Evolutionary conservation across 1,139 yeast genomes (phyloP).

Genomic region (Candida sanyaensis): DNA sequence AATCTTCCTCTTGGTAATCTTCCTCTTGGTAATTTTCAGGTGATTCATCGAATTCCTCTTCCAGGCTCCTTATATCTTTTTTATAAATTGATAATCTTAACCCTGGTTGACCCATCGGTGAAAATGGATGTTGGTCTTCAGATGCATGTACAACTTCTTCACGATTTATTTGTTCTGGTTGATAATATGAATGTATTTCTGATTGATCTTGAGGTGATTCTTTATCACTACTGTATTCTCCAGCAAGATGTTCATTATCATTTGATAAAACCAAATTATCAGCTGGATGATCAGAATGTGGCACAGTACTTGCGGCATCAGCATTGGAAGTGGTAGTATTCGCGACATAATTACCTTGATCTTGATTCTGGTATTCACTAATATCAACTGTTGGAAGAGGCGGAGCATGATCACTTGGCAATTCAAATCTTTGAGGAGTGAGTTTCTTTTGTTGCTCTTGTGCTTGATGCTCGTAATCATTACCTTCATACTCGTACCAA

Average conservation of each 20-base stretch:
- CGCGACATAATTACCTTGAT: not conserved
- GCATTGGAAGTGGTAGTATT: not conserved
- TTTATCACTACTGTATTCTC: conserved; percentile 15
- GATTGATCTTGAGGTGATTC: conserved; percentile 13
- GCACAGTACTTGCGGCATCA: not conserved
- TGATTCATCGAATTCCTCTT: not conserved
- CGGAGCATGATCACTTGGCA: conserved; percentile 9
- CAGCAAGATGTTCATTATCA: conserved; percentile 19
- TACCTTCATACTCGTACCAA: conserved; percentile 29
- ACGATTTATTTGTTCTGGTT: conserved; percentile 3
- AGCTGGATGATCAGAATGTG: not conserved
- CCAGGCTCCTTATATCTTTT: not conserved
- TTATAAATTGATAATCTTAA: not conserved
- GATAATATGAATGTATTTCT: not conserved
- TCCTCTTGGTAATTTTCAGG: not conserved
- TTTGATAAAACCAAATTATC: conserved; percentile 37
- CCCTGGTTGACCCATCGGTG: not conserved
- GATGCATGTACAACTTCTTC: conserved; percentile 10
- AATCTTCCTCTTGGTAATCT: not conserved
- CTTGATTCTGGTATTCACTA: not conserved
- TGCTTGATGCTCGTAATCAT: conserved; percentile 27
- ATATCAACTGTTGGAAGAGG: conserved; percentile 6
- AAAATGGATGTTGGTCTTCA: not conserved
- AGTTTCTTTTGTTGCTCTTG: conserved; percentile 1
- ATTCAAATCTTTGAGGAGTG: conserved; percentile 16